Conservation (phyloP, 352 stramenopile genomes). For the Phytophthora ohioensis region DNA sequence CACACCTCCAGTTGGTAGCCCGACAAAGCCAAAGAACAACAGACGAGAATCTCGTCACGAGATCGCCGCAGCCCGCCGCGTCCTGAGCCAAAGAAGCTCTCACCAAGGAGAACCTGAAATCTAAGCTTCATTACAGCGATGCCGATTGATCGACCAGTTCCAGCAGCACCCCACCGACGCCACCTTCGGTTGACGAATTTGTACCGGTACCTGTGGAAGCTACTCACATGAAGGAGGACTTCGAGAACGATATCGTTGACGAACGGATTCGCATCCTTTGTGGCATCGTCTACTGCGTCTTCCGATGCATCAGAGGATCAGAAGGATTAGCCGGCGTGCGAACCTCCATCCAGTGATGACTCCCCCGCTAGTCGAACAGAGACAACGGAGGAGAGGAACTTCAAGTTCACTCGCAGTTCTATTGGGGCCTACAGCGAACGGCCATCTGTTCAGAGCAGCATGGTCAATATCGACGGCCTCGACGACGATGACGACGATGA, state of each 20-base stretch:
- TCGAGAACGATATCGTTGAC: conserved; percentile 36
- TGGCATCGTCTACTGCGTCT: conserved; percentile 24
- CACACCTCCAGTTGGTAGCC: conserved; percentile 14
- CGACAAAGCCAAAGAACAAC: conserved; percentile 17
- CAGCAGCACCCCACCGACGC: conserved; percentile 34
- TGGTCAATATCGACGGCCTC: conserved; percentile 44
- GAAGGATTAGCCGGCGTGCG: conserved; percentile 36
- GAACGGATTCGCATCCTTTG: conserved; percentile 46
- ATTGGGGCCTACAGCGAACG: conserved; percentile 32
- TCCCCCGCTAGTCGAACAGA: conserved; percentile 3
- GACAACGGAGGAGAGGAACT: conserved; percentile 40
- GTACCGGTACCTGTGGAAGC: conserved; percentile 20
- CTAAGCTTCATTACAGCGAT: conserved; percentile 33
- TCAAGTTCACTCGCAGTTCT: conserved; percentile 53
- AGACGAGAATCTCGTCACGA: background rate
- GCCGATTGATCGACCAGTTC: conserved; percentile 36
- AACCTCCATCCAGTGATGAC: conserved; percentile 31
- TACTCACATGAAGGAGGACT: background rate
- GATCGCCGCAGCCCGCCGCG: conserved; percentile 19
- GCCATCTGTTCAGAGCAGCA: conserved; percentile 45
- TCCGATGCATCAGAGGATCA: conserved; percentile 2
- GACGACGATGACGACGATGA: conserved; percentile 36
- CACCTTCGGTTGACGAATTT: conserved; percentile 40
- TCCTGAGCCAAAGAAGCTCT: conserved; percentile 20
- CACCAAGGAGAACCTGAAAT: conserved; percentile 13